phyloP scores from a whole-genome alignment of 257 asterid genomes.

The Forsythia suspensa region DNA sequence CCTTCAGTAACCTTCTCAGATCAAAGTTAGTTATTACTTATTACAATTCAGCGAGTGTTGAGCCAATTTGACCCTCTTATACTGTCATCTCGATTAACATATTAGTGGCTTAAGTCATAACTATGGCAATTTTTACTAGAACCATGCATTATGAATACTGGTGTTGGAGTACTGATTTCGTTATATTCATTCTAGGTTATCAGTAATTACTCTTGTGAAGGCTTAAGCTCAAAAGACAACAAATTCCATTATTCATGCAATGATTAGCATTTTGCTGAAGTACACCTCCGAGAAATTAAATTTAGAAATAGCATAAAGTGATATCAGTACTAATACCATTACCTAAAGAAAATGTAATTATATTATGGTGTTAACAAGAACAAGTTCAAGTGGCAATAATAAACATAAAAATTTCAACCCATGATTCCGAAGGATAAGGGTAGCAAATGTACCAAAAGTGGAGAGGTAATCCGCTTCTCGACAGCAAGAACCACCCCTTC shows the following conservation, averaged over 20 bases:
- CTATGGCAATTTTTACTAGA: neutral
- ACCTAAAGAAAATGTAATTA: neutral
- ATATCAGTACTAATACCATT: neutral
- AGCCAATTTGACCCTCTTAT: too few relatives aligned
- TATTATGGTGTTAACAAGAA: neutral
- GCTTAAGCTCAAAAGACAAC: neutral
- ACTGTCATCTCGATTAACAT: neutral
- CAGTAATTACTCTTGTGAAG: neutral
- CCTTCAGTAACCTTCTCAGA: neutral
- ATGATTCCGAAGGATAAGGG: neutral
- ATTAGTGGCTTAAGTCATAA: neutral
- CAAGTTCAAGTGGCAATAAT: neutral
- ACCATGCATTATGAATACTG: neutral
- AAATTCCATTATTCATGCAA: neutral
- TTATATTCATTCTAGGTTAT: neutral
- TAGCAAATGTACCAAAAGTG: constrained; percentile 61
- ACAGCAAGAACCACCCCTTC: constrained; percentile 95
- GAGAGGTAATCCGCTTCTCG: constrained; percentile 91
- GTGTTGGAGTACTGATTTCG: neutral
- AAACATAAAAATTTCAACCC: neutral
- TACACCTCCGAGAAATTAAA: neutral
- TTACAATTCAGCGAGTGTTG: too few relatives aligned
- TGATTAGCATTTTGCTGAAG: neutral
- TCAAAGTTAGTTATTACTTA: neutral
- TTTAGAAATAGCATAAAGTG: neutral